These are phyloP conservation scores for Erucastrum elatum DNA, from an alignment of 345 rosid species.

Conservation along the genomic window DNA sequence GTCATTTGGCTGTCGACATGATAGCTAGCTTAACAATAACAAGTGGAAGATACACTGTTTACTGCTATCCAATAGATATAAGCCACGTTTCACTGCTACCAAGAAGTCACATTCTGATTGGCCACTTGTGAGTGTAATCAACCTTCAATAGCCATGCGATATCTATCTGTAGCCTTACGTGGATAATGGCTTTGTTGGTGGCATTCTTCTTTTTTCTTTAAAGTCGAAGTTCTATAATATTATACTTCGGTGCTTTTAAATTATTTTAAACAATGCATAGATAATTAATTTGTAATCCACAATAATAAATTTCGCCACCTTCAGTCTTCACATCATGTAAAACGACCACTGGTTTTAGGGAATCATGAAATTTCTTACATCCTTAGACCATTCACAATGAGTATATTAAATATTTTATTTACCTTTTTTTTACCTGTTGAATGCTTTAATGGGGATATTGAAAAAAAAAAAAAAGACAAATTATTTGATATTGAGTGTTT, in stretches of 20 bases:
- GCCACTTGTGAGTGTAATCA: not conserved
- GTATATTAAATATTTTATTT: no score
- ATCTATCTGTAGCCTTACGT: conserved; percentile 8
- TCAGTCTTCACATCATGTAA: not conserved
- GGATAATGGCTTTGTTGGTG: not conserved
- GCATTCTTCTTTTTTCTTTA: not conserved
- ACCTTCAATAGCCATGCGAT: not conserved
- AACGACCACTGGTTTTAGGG: not conserved
- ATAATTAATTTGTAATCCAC: not conserved
- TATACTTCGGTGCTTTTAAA: not conserved
- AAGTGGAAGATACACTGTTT: conserved; percentile 11
- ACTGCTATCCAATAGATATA: not conserved
- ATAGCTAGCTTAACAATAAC: conserved; percentile 14
- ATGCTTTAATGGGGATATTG: no score
- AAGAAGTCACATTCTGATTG: conserved; percentile 1
- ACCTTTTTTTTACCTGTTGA: no score
- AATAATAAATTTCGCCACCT: not conserved
- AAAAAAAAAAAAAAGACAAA: no score
- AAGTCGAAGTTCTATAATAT: not conserved
- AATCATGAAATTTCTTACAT: not conserved
- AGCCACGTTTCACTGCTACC: conserved; percentile 5
- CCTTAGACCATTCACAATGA: no score
- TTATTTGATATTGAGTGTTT: no score
- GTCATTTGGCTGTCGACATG: conserved; percentile 11
- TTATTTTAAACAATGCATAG: not conserved